A percentile compares a stretch with the other conserved stretches of the same genome.
Conservation (phyloP, 257 asterid genomes). For the Nemophila menziesii region DNA sequence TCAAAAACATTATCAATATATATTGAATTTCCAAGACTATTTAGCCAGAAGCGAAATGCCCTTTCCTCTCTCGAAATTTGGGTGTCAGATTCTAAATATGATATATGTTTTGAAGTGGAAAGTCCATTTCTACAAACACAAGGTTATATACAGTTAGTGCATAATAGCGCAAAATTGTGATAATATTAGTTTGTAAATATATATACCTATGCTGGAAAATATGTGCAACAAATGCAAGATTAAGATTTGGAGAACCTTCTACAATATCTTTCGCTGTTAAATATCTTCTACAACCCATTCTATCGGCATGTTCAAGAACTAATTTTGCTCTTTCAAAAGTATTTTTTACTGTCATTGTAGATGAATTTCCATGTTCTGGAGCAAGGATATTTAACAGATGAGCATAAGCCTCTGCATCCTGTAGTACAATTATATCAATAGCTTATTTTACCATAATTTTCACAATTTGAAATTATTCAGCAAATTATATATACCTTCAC, state of each 20-base stretch:
- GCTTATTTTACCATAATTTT: constrained; percentile 7
- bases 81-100: constrained; percentile 73
- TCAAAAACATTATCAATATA: constrained; percentile 90
- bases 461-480: not conserved
- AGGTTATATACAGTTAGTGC: constrained; percentile 12
- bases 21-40: constrained; percentile 70
- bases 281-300: constrained; percentile 95
- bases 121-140: constrained; percentile 65
- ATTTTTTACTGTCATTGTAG: constrained; percentile 52
- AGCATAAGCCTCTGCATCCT: constrained; percentile 96
- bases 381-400: constrained; percentile 84
- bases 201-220: constrained; percentile 94
- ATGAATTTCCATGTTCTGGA: constrained; percentile 73
- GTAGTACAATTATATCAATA: constrained; percentile 18
- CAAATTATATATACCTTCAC: constrained; percentile 57
- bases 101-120: constrained; percentile 66
- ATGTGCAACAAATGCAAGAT: constrained; percentile 97
- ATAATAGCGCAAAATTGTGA: not conserved
- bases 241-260: constrained; percentile 93
- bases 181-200: constrained; percentile 1
- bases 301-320: constrained; percentile 96
- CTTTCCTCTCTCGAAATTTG: constrained; percentile 82
- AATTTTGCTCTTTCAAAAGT: constrained; percentile 73
- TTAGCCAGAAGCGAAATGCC: constrained; percentile 88
- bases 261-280: constrained; percentile 91